Evolutionary conservation across 352 stramenopile genomes (phyloP).

Genomic region (Phytophthora fragariaefolia): DNA sequence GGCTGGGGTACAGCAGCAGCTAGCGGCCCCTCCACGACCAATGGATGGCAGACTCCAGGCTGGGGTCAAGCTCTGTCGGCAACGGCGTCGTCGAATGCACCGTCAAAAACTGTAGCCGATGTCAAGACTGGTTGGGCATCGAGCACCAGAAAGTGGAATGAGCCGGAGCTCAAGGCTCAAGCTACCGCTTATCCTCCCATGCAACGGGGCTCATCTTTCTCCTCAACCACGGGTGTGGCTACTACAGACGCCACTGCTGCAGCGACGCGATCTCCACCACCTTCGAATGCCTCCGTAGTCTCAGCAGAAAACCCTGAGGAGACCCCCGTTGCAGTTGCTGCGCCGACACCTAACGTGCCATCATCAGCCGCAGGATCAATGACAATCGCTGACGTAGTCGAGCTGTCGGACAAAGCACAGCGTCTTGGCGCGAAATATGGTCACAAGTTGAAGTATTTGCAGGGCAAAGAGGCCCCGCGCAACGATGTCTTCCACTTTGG

Average conservation of each 20-base stretch:
- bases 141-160: slow-evolving; percentile 45
- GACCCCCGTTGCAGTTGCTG: neutral
- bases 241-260: neutral
- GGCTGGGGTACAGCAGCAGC: slow-evolving; percentile 25
- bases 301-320: slow-evolving; percentile 20
- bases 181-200: neutral
- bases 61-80: slow-evolving; percentile 38
- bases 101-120: slow-evolving; percentile 33
- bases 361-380: neutral
- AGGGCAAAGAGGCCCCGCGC: slow-evolving; percentile 63
- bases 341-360: slow-evolving; percentile 12
- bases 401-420: slow-evolving; percentile 69
- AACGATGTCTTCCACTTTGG: slow-evolving; percentile 64
- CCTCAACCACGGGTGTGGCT: neutral
- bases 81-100: slow-evolving; percentile 39
- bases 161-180: slow-evolving; percentile 26
- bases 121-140: slow-evolving; percentile 40
- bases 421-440: slow-evolving; percentile 73
- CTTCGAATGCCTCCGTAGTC: neutral
- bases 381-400: slow-evolving; percentile 25
- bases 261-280: neutral
- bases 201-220: slow-evolving; percentile 16
- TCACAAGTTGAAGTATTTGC: slow-evolving; percentile 86
- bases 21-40: slow-evolving; percentile 9
- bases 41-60: slow-evolving; percentile 34